Conservation (phyloP, 2,329 filamentous ascomycete genomes). For the Drechslerella coelobrocha region DNA sequence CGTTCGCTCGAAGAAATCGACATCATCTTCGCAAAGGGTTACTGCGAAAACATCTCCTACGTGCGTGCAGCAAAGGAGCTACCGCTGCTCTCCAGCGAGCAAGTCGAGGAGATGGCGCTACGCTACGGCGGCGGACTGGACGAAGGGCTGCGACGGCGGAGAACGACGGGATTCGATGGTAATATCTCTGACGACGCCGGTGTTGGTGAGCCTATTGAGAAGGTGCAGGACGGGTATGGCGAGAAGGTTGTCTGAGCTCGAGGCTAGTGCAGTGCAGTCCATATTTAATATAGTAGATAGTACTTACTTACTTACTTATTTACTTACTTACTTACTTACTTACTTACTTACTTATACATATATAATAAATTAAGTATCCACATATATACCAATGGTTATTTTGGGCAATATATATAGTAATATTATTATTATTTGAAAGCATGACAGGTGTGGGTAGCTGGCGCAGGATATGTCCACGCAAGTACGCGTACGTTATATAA, state of each 20-base stretch:
- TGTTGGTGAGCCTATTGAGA: neutral
- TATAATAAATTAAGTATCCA: too few relatives aligned
- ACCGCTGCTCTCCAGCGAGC: conserved; percentile 63
- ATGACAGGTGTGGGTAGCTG: too few relatives aligned
- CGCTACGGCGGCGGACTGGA: conserved; percentile 55
- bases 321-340: too few relatives aligned
- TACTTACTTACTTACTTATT: too few relatives aligned
- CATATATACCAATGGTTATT: too few relatives aligned
- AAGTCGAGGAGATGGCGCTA: conserved; percentile 63
- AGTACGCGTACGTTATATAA: too few relatives aligned
- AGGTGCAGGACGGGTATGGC: conserved; percentile 8
- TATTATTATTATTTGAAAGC: too few relatives aligned
- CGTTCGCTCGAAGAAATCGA: conserved; percentile 59
- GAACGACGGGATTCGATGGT: conserved; percentile 9
- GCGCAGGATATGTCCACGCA: too few relatives aligned
- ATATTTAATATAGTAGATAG: too few relatives aligned
- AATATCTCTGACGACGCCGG: conserved; percentile 9
- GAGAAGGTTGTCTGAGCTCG: neutral
- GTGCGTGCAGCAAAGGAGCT: conserved; percentile 67
- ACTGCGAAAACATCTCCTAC: conserved; percentile 67
- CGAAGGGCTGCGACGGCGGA: conserved; percentile 17
- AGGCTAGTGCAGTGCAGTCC: neutral
- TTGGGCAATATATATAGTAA: too few relatives aligned
- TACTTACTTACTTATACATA: too few relatives aligned
- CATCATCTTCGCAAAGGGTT: conserved; percentile 61